These are phyloP conservation scores for Komagataella pseudopastoris DNA, from an alignment of 805 yeast genomes.

Conservation along the genomic window DNA sequence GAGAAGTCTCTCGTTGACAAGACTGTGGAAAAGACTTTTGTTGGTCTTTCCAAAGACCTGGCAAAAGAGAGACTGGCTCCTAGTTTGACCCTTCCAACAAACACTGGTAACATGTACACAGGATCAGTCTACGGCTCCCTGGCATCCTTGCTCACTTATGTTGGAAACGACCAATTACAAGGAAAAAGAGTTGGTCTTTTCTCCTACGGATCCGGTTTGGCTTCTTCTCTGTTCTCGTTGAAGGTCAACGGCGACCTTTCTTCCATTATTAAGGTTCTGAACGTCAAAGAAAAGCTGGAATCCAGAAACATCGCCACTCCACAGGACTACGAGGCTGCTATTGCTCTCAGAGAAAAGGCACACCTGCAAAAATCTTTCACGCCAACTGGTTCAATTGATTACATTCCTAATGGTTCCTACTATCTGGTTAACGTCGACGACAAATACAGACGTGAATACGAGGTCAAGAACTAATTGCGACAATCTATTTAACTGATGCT, in stretches of 20 bases:
- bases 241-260: slow-evolving; percentile 73
- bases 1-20: slow-evolving; percentile 72
- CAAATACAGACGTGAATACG: slow-evolving; percentile 75
- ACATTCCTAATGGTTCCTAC: slow-evolving; percentile 63
- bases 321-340: slow-evolving; percentile 65
- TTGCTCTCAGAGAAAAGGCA: slow-evolving; percentile 77
- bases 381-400: slow-evolving; percentile 72
- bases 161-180: slow-evolving; percentile 62
- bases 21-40: slow-evolving; percentile 72
- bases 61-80: slow-evolving; percentile 63
- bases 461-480: slow-evolving; percentile 40
- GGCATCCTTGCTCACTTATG: slow-evolving; percentile 65
- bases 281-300: slow-evolving; percentile 54
- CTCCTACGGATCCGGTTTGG: slow-evolving; percentile 98
- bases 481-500: background rate
- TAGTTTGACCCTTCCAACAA: slow-evolving; percentile 78
- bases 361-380: slow-evolving; percentile 68
- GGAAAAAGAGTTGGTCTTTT: slow-evolving; percentile 81
- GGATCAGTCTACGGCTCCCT: slow-evolving; percentile 85
- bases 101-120: slow-evolving; percentile 97
- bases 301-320: slow-evolving; percentile 61
- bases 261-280: slow-evolving; percentile 46
- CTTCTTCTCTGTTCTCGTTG: slow-evolving; percentile 76
- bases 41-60: slow-evolving; percentile 59
- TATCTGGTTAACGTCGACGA: slow-evolving; percentile 79